These are phyloP conservation scores for Rhododendron ovatum DNA, from an alignment of 148 eudicot genomes.

Conservation along the genomic window DNA sequence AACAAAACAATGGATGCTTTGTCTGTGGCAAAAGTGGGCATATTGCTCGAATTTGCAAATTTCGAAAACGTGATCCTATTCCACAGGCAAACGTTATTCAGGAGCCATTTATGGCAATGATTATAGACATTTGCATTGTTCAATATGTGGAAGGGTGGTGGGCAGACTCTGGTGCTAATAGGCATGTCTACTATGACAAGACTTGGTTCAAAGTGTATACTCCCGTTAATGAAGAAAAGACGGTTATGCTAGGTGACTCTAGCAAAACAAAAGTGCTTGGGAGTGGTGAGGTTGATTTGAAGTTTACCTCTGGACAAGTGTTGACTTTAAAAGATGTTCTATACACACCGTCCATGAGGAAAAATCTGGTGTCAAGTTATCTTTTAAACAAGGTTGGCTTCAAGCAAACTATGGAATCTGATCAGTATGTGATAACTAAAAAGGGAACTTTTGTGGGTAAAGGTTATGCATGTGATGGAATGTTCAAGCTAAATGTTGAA, in stretches of 20 bases:
- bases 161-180: background rate
- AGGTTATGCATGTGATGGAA: background rate
- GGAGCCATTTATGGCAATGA: background rate
- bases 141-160: background rate
- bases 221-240: background rate
- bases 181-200: conserved; percentile 4
- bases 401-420: background rate
- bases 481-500: background rate
- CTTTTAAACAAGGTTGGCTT: conserved; percentile 12
- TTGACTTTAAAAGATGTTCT: conserved; percentile 3
- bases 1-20: background rate
- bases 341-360: no score
- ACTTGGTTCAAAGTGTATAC: conserved; percentile 3
- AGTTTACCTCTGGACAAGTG: conserved; percentile 7
- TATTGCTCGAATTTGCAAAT: background rate
- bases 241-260: background rate
- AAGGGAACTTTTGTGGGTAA: background rate
- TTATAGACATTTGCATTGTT: background rate
- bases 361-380: background rate
- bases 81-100: background rate
- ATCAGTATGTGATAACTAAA: background rate
- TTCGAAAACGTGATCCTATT: background rate
- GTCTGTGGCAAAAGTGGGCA: background rate
- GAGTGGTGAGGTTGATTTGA: conserved; percentile 6
- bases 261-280: background rate